Conservation (phyloP, 192 early-diverging fungal species). For the Phlyctochytrium arcticum region DNA sequence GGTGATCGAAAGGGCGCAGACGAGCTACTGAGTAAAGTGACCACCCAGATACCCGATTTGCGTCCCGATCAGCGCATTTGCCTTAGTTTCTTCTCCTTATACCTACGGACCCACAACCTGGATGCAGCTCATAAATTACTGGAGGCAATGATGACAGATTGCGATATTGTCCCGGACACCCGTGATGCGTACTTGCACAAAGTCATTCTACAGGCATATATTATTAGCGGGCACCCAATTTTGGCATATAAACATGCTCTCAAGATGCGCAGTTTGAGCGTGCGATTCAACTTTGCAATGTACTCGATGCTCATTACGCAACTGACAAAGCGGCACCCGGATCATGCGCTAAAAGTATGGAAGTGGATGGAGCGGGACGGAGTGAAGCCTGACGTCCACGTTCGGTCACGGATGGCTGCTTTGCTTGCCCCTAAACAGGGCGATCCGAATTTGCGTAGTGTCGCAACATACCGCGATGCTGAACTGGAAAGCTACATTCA, state of each 20-base stretch:
- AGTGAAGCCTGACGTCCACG: not conserved
- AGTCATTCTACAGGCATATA: not conserved
- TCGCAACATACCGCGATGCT: too few relatives aligned
- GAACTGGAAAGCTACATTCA: too few relatives aligned
- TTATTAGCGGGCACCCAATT: not conserved
- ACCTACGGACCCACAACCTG: not conserved
- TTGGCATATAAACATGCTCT: not conserved
- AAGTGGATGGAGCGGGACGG: conserved; percentile 4
- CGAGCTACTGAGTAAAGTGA: not conserved
- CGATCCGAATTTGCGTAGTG: too few relatives aligned
- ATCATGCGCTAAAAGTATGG: not conserved
- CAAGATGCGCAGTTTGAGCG: not conserved
- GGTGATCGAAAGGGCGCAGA: not conserved
- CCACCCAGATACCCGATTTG: not conserved
- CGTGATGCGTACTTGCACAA: not conserved
- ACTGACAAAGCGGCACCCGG: not conserved
- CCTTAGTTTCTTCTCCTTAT: not conserved
- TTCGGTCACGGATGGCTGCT: too few relatives aligned
- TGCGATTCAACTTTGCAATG: not conserved
- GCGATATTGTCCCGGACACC: not conserved
- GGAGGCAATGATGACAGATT: not conserved
- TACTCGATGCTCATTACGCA: conserved; percentile 7
- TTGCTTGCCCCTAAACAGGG: too few relatives aligned
- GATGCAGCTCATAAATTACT: not conserved
- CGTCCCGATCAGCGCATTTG: not conserved